phyloP scores from a whole-genome alignment of 139 green algal genomes.

The Eudorina sp. region DNA sequence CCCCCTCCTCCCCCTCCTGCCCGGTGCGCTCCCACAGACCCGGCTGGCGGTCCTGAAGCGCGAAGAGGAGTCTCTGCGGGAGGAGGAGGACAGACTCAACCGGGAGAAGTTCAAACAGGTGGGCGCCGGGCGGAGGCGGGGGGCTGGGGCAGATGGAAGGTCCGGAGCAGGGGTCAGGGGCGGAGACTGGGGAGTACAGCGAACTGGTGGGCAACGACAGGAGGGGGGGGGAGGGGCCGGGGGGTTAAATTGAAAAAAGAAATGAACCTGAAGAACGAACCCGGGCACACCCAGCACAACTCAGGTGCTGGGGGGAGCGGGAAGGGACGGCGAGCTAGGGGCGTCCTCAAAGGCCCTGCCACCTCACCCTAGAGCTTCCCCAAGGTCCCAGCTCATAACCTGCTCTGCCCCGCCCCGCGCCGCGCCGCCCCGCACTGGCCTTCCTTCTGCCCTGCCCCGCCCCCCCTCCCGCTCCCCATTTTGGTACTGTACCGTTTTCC shows the following conservation, averaged over 20 bases:
- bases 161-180: background rate
- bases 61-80: constrained; percentile 81
- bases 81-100: constrained; percentile 82
- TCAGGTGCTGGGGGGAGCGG: too few relatives aligned
- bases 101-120: constrained; percentile 87
- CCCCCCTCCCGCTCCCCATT: background rate
- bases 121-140: constrained; percentile 32
- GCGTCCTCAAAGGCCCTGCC: too few relatives aligned
- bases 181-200: too few relatives aligned
- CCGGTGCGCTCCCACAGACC: constrained; percentile 61
- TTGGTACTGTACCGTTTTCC: too few relatives aligned
- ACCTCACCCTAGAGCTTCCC: too few relatives aligned
- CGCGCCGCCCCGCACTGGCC: background rate
- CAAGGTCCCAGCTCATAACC: too few relatives aligned
- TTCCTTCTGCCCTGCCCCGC: background rate
- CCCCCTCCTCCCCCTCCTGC: background rate
- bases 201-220: too few relatives aligned
- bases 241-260: background rate
- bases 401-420: too few relatives aligned
- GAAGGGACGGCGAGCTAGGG: too few relatives aligned
- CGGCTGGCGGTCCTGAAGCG: constrained; percentile 79
- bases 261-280: background rate
- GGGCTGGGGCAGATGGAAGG: background rate
- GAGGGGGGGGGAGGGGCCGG: background rate
- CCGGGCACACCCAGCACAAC: too few relatives aligned